A percentile compares a stretch with the other conserved stretches of the same genome.
These are phyloP conservation scores for Colletotrichum sp. DNA, from an alignment of 2,329 filamentous ascomycete species.

Conservation along the genomic window DNA sequence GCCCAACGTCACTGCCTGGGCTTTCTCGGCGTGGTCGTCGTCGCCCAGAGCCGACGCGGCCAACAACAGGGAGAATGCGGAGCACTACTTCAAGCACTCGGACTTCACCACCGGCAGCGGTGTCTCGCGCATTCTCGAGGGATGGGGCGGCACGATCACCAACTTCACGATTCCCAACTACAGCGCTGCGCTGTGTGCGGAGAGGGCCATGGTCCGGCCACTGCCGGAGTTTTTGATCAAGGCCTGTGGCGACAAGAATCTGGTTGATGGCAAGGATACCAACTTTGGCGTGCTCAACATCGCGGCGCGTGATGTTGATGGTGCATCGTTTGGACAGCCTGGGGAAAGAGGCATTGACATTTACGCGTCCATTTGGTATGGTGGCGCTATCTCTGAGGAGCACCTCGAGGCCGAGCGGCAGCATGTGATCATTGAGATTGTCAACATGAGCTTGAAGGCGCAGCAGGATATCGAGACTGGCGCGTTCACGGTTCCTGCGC, in stretches of 20 bases:
- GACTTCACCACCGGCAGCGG: conserved; percentile 3
- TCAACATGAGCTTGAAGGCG: conserved; percentile 23
- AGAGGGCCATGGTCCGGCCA: conserved; percentile 33
- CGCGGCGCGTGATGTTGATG: conserved; percentile 22
- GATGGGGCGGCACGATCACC: conserved; percentile 36
- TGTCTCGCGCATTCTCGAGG: conserved; percentile 29
- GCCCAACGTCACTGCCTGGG: conserved; percentile 27
- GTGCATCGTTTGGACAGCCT: neutral
- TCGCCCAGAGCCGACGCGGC: conserved; percentile 28
- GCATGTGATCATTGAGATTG: conserved; percentile 27
- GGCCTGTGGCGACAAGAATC: conserved; percentile 27
- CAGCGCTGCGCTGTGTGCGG: conserved; percentile 27
- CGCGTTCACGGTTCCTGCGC: neutral
- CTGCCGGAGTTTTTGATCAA: conserved; percentile 29
- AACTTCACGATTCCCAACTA: conserved; percentile 40
- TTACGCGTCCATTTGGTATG: conserved; percentile 28
- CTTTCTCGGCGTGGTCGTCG: conserved; percentile 28
- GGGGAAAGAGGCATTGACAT: conserved; percentile 19
- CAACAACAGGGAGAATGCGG: conserved; percentile 31
- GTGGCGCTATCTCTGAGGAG: conserved; percentile 22
- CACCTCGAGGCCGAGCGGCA: conserved; percentile 27
- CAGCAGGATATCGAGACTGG: conserved; percentile 22
- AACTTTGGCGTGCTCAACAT: conserved; percentile 27
- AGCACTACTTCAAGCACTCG: conserved; percentile 32
- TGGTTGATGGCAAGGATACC: conserved; percentile 20